Base-by-base conservation (phyloP, 1,139 yeast genomes). In the Hansenula sp. region DNA sequence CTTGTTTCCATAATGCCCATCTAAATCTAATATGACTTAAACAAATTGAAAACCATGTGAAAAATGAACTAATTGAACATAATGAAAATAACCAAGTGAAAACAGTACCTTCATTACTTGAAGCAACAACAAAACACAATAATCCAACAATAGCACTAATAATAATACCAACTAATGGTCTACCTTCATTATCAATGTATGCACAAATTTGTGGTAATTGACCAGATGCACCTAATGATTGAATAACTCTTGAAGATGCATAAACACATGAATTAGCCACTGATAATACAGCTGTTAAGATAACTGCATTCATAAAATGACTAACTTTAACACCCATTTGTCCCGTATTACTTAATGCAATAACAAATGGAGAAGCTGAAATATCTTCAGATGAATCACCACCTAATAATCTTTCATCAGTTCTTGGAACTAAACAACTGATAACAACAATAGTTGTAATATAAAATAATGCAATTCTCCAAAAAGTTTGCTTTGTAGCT, bases 381-480 rank as follows among this genome's bases (percentile, higher is more conserved):
- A 52, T 48, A 34, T 53, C 56, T 37, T 53, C 52, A 14, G 72
- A 69, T 34, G 75, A 75, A 34, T 73, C 67, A 33, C 66, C 64
- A 44, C 85, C 85, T 28, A 53, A 41, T 16, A 52, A 35, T 36
- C 62, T 58, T 24, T 36, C 40, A 52, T 78, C 82, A 45, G 67
- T 71, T 40, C 75, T 69, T 10, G 80, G 75, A 44, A 79, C 75
- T 12, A 77, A 67, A 45, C 79, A 77, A 26, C 83, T 81, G 40
- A 79, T 73, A 44, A 77, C 73, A 21, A 79, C 62, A 37, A 80
- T 71, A 29, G 83, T 80, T 13, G 79, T 73, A 46, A 86, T 66
- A 57, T 83, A 88, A 53, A 88, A 79, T n/a, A 83, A 59, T 1
- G 82, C 74, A 53, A 88, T 71, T 52, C 96, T 71, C 61, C 77